A percentile compares a stretch with the other conserved stretches of the same genome.
Conservation (phyloP, 495 filamentous ascomycete genomes). For the Aspergillus indologenus region DNA sequence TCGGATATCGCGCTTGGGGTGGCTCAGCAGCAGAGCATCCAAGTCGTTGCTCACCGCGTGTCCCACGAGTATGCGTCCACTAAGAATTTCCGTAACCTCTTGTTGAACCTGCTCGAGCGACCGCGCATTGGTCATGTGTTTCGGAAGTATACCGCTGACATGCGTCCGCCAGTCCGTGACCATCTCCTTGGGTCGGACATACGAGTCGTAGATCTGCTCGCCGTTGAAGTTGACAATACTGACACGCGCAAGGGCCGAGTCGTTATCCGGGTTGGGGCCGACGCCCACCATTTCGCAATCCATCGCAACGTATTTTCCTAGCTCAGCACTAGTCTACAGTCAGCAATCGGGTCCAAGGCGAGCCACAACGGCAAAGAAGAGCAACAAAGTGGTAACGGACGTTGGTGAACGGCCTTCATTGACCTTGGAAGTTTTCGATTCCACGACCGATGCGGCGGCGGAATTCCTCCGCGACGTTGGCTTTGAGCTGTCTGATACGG, state of each 20-base stretch:
- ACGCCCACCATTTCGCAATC: slow-evolving; percentile 99
- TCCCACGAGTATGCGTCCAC: slow-evolving; percentile 74
- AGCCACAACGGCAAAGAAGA: no score
- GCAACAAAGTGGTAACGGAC: slow-evolving; percentile 26
- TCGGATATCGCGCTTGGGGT: slow-evolving; percentile 71
- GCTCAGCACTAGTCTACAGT: slow-evolving; percentile 39
- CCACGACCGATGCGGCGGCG: slow-evolving; percentile 15
- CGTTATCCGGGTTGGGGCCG: slow-evolving; percentile 60
- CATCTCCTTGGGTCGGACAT: slow-evolving; percentile 69
- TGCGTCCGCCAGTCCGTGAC: slow-evolving; percentile 88
- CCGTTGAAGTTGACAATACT: slow-evolving; percentile 92
- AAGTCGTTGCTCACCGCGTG: slow-evolving; percentile 90
- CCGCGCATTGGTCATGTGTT: slow-evolving; percentile 64
- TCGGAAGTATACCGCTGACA: slow-evolving; percentile 73
- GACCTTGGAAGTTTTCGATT: slow-evolving; percentile 28
- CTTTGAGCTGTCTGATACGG: slow-evolving; percentile 15
- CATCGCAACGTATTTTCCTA: slow-evolving; percentile 85
- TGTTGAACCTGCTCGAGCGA: slow-evolving; percentile 71
- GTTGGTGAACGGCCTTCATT: slow-evolving; percentile 51
- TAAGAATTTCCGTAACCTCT: slow-evolving; percentile 67
- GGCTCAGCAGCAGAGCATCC: slow-evolving; percentile 67
- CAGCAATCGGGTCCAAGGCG: slow-evolving; percentile 8
- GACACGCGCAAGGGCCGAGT: slow-evolving; percentile 75
- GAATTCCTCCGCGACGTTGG: slow-evolving; percentile 27
- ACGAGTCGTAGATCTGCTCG: slow-evolving; percentile 85